Conservation (phyloP, 129 eudicot genomes). For the Erigeron canadensis region DNA sequence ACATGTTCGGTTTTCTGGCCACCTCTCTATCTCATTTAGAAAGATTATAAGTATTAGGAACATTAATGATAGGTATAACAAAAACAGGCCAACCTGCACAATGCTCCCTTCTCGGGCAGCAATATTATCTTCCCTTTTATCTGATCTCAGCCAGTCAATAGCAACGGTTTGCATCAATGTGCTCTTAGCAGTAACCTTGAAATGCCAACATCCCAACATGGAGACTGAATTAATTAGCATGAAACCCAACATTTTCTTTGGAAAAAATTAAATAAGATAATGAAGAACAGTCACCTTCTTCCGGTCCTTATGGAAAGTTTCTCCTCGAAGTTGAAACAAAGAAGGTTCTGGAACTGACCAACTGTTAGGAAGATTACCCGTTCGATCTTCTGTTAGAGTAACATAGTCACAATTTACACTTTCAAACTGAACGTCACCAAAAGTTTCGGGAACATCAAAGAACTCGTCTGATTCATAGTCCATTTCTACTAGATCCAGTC, state of each 20-base stretch:
- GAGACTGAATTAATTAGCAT: background rate
- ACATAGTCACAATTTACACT: slow-evolving; percentile 29
- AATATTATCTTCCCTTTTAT: slow-evolving; percentile 63
- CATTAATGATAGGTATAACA: background rate
- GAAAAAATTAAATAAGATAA: background rate
- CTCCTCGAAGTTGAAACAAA: slow-evolving; percentile 55
- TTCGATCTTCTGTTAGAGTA: slow-evolving; percentile 60
- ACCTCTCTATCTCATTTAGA: background rate
- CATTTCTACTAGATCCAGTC: too few species aligned
- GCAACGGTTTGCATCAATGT: slow-evolving; percentile 56
- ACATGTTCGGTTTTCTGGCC: too few species aligned
- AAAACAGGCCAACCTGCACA: slow-evolving; percentile 18
- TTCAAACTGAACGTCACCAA: too few species aligned
- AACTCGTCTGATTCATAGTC: too few species aligned
- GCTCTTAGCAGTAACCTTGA: slow-evolving; percentile 48
- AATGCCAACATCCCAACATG: background rate
- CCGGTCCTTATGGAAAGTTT: slow-evolving; percentile 48
- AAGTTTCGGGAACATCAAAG: too few species aligned
- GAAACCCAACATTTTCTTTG: background rate
- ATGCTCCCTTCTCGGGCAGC: slow-evolving; percentile 51
- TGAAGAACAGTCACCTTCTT: slow-evolving; percentile 38
- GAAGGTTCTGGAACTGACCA: slow-evolving; percentile 60
- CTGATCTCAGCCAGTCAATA: slow-evolving; percentile 61
- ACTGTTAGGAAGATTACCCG: slow-evolving; percentile 44
- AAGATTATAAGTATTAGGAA: background rate